These are phyloP conservation scores for Tephrocybe rancida DNA, from an alignment of 768 basidiomycete genomes.

Conservation along the genomic window DNA sequence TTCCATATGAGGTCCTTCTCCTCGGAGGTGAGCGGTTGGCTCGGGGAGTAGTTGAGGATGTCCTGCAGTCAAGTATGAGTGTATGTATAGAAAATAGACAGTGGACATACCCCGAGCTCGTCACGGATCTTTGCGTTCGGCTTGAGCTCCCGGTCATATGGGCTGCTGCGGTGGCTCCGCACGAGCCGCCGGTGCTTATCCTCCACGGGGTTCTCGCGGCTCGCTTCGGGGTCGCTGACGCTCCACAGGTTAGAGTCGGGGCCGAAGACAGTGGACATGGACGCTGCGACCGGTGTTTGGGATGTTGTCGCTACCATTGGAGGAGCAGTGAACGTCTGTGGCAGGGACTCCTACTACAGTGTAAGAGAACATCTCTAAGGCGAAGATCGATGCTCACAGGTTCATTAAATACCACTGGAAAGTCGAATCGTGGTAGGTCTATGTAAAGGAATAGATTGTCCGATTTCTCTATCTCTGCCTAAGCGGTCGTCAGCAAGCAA, in stretches of 20 bases:
- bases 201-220: conserved; percentile 94
- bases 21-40: conserved; percentile 80
- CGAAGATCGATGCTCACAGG: conserved; percentile 50
- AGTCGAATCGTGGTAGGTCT: conserved; percentile 95
- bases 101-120: conserved; percentile 74
- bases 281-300: conserved; percentile 45
- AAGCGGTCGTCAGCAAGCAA: not conserved
- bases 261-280: conserved; percentile 52
- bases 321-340: conserved; percentile 38
- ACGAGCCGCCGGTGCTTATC: conserved; percentile 95
- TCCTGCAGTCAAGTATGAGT: conserved; percentile 49
- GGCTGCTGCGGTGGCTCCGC: conserved; percentile 92
- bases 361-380: not conserved
- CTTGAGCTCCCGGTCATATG: conserved; percentile 93
- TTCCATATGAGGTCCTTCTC: conserved; percentile 99
- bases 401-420: conserved; percentile 95
- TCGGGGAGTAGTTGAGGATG: conserved; percentile 91
- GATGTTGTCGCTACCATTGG: conserved; percentile 40
- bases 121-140: conserved; percentile 96
- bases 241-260: conserved; percentile 81
- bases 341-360: conserved; percentile 40
- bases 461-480: conserved; percentile 92
- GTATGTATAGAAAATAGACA: not conserved
- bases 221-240: conserved; percentile 88
- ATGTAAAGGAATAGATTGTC: conserved; percentile 95